Conservation (phyloP, 768 basidiomycete species). For the Mycena kentingensis region DNA sequence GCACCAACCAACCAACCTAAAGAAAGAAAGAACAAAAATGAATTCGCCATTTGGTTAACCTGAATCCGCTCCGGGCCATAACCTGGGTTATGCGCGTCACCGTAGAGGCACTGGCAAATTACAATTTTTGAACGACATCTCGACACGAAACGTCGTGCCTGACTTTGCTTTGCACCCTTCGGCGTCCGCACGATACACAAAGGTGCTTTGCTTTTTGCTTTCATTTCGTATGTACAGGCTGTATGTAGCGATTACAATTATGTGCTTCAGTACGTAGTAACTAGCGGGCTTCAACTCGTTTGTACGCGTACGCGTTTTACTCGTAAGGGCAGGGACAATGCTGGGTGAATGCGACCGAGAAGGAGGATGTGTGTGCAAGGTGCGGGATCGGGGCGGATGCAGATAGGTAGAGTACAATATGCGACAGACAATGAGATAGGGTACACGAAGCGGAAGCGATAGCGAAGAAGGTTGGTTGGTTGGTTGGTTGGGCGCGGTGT, state of each 20-base stretch:
- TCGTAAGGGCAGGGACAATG: too few relatives aligned
- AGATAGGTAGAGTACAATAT: too few relatives aligned
- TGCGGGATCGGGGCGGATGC: too few relatives aligned
- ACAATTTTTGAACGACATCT: too few relatives aligned
- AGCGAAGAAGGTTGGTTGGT: too few relatives aligned
- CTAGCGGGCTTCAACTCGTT: neutral
- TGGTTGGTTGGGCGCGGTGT: too few relatives aligned
- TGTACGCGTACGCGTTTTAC: too few relatives aligned
- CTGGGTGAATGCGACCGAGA: too few relatives aligned
- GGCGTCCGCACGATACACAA: neutral
- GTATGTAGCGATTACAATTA: neutral
- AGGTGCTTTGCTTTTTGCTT: neutral
- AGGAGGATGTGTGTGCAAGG: too few relatives aligned
- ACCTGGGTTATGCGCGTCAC: neutral
- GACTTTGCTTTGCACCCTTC: neutral
- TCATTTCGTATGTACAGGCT: neutral
- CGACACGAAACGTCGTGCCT: too few relatives aligned
- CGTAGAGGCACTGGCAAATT: neutral
- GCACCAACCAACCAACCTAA: neutral
- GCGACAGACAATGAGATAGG: too few relatives aligned
- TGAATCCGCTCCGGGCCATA: neutral
- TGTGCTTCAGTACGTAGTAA: neutral
- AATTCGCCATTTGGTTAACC: neutral
- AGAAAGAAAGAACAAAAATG: neutral
- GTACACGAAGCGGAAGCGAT: too few relatives aligned